These are phyloP conservation scores for Ustilago curta DNA, from an alignment of 1,284 basidiomycete genomes.

Conservation along the genomic window DNA sequence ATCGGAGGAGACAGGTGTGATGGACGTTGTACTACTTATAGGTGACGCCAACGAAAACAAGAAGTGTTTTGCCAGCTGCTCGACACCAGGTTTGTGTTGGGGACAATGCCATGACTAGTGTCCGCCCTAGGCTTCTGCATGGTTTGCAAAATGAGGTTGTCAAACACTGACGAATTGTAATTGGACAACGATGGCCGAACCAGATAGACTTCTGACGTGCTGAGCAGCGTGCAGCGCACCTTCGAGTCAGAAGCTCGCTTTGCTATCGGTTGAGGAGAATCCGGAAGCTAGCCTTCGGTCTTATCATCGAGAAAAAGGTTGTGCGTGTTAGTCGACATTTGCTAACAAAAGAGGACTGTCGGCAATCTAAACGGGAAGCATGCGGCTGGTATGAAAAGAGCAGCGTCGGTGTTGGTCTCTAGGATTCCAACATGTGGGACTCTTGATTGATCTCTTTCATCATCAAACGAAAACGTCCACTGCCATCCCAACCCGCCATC, in stretches of 20 bases:
- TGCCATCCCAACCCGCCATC: not conserved
- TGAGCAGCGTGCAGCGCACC: not conserved
- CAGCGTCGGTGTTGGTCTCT: not conserved
- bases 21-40: not conserved
- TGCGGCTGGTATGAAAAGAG: not conserved
- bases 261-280: constrained; percentile 6
- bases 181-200: constrained; percentile 6
- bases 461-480: not conserved
- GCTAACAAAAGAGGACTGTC: not conserved
- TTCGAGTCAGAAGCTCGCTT: constrained; percentile 17
- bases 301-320: not conserved
- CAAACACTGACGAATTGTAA: not conserved
- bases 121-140: not conserved
- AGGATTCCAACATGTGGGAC: not conserved
- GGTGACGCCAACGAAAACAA: not conserved
- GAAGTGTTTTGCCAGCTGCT: no score
- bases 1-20: not conserved
- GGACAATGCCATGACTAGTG: not conserved
- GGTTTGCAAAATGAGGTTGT: not conserved
- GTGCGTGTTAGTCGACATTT: not conserved
- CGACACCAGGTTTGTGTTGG: no score
- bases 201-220: constrained; percentile 14
- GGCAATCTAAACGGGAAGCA: constrained; percentile 8
- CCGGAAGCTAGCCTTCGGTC: not conserved
- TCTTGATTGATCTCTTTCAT: not conserved